Evolutionary conservation across 2,329 filamentous ascomycete genomes (phyloP), one percentile per base, ranked within the genome.

Genomic region (Chlorencoelia australis): DNA sequence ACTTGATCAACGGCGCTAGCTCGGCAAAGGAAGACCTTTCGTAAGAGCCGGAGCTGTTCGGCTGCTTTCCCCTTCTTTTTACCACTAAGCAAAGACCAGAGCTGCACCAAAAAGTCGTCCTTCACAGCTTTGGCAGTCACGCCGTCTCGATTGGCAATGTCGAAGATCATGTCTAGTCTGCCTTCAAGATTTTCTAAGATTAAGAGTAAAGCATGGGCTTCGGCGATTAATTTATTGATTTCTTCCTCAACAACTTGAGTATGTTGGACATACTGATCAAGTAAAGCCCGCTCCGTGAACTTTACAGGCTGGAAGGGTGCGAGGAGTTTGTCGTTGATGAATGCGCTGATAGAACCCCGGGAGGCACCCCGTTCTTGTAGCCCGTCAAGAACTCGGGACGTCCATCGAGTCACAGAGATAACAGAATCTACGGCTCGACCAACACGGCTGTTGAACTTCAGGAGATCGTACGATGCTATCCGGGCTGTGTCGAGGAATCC

Each of bases 201-300:
- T 9, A 65, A 59, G 6, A 87, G 66, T 7, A 89, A 69, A 1
- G 71, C 71, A 45, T 82, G 72, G 0, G 83, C 83, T 55, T 85
- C 78, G 30, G 71, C 54, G 42, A 91, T 82, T 10, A 93, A 69
- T 13, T 59, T 58, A 3, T 65, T 60, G 43, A 89, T 83, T 51
- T 82, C 76, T 28, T 80, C 76, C 41, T 80, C 79, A 8, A 88
- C 74, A 10, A 76, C 67, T 15, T 67, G 62, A 1, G 82, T 81
- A 59, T 89, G 83, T 37, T 76, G 69, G 15, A 87, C 67, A 55
- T 89, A 91, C 53, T 83, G 79, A 43, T 86, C 74, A 24, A 83
- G 65, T 2, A 91, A 65, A 13, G 71, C 61, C 26, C 68, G 67
- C 52, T 82, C 74, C 2, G 75, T 72, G 41, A 75, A 69, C 4